Percentiles rank a stretch among this genome's conserved stretches.
Conservation (phyloP, 805 yeast species). For the Lipomyces sp. region DNA sequence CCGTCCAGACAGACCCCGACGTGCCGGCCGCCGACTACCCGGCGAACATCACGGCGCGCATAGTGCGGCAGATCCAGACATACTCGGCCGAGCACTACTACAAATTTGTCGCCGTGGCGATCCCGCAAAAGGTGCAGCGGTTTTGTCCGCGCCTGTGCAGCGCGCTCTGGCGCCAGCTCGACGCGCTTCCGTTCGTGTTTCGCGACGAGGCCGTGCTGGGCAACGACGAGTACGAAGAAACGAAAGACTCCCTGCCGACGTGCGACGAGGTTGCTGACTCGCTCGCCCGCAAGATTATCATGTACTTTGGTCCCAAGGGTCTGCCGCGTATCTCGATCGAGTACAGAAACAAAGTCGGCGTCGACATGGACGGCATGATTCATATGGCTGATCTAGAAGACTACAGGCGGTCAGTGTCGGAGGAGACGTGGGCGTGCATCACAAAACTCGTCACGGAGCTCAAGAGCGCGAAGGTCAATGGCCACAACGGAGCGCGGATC, state of each 20-base stretch:
- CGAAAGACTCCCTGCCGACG: background rate
- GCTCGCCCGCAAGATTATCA: slow-evolving; percentile 25
- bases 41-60: slow-evolving; percentile 11
- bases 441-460: slow-evolving; percentile 12
- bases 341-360: slow-evolving; percentile 26
- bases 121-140: slow-evolving; percentile 7
- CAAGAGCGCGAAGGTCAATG: slow-evolving; percentile 7
- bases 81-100: slow-evolving; percentile 21
- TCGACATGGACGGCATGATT: slow-evolving; percentile 20
- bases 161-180: slow-evolving; percentile 25
- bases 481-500: slow-evolving; percentile 23
- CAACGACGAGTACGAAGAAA: slow-evolving; percentile 2
- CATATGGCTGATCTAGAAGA: slow-evolving; percentile 23
- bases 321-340: slow-evolving; percentile 25
- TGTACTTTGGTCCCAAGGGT: slow-evolving; percentile 27
- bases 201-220: background rate
- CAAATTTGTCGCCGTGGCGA: slow-evolving; percentile 22
- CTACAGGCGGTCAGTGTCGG: slow-evolving; percentile 13
- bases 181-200: slow-evolving; percentile 24
- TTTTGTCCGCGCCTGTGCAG: slow-evolving; percentile 25
- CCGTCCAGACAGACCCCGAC: background rate
- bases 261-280: slow-evolving; percentile 29
- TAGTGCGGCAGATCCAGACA: slow-evolving; percentile 13
- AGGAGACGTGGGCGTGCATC: slow-evolving; percentile 25
- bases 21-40: slow-evolving; percentile 5